Conservation (phyloP, 345 rosid genomes). For the Bruguiera parviflora region DNA sequence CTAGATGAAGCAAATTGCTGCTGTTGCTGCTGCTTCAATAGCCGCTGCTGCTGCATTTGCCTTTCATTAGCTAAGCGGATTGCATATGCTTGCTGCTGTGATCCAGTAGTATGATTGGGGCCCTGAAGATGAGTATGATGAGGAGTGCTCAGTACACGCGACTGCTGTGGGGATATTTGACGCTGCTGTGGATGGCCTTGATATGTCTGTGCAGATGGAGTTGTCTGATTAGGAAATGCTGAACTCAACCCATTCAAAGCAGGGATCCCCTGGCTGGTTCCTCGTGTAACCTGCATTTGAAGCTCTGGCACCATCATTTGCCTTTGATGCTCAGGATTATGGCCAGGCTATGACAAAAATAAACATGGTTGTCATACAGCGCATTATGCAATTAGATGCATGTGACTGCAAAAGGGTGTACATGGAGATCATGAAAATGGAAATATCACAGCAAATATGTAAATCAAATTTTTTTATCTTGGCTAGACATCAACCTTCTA, state of each 20-base stretch:
- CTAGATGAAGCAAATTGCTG: conserved; percentile 62
- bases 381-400: background rate
- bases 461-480: background rate
- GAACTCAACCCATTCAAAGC: conserved; percentile 67
- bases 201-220: conserved; percentile 60
- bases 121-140: conserved; percentile 69
- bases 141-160: conserved; percentile 52
- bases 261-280: conserved; percentile 58
- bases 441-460: background rate
- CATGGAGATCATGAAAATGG: background rate
- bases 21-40: conserved; percentile 53
- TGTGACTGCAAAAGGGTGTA: background rate
- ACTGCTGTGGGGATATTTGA: conserved; percentile 60
- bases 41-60: conserved; percentile 79
- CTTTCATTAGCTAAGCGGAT: conserved; percentile 60
- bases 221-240: conserved; percentile 68
- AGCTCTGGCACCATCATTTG: conserved; percentile 57
- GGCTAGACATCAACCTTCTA: too few species aligned
- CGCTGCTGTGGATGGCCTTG: conserved; percentile 62
- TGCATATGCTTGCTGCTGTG: conserved; percentile 67
- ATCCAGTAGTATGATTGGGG: conserved; percentile 55
- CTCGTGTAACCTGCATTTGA: conserved; percentile 75
- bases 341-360: conserved; percentile 45
- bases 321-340: conserved; percentile 55
- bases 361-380: conserved; percentile 7